phyloP scores from a whole-genome alignment of 202 grass and related monocot genomes.

The Schoenoplectus triqueter region DNA sequence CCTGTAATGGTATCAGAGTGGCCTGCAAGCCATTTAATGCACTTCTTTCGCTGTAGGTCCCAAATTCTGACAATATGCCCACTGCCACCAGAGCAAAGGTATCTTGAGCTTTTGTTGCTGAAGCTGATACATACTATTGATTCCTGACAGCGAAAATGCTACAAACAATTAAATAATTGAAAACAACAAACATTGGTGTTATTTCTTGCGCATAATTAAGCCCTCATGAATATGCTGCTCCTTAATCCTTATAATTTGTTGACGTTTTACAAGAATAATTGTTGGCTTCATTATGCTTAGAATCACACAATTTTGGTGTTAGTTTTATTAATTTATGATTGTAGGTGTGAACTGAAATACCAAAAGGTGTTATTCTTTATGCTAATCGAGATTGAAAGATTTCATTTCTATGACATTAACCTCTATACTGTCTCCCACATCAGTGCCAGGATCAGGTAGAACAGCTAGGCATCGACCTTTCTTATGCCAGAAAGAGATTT shows the following conservation, averaged over 20 bases:
- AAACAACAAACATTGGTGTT: background rate
- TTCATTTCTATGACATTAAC: slow-evolving; percentile 43
- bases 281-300: background rate
- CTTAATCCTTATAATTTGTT: background rate
- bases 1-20: slow-evolving; percentile 91
- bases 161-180: slow-evolving; percentile 28
- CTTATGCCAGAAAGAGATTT: slow-evolving; percentile 92
- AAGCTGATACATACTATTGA: slow-evolving; percentile 92
- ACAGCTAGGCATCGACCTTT: slow-evolving; percentile 80
- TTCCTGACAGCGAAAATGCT: slow-evolving; percentile 60
- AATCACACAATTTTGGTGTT: slow-evolving; percentile 17
- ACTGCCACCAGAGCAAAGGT: slow-evolving; percentile 93
- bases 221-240: background rate
- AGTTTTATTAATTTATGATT: background rate
- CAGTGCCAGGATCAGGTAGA: slow-evolving; percentile 68
- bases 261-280: background rate
- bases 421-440: slow-evolving; percentile 84
- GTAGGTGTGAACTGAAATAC: background rate
- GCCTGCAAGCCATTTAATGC: slow-evolving; percentile 95
- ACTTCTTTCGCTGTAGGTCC: slow-evolving; percentile 93
- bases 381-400: background rate
- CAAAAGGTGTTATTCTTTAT: background rate
- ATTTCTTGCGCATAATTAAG: background rate
- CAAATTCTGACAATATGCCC: slow-evolving; percentile 95
- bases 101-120: slow-evolving; percentile 95